Percentiles rank a stretch among this genome's conserved stretches.
Conservation (phyloP, 73 alveolate genomes). For the Stentor roeselii region DNA sequence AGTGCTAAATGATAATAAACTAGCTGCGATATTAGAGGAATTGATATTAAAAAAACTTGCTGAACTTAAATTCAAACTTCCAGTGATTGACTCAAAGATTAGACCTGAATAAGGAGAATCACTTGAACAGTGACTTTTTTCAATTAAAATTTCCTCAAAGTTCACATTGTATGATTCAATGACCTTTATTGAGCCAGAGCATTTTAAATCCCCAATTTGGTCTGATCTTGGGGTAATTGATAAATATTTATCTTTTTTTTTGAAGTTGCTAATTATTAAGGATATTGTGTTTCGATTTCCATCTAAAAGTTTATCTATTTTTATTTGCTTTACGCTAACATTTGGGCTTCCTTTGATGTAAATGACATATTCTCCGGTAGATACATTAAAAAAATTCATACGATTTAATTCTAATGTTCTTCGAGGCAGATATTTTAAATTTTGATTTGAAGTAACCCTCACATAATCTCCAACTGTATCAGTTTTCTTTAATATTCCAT, state of each 20-base stretch:
- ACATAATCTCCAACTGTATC: background rate
- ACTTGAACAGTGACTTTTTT: no score
- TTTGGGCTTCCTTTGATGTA: background rate
- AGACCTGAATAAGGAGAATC: no score
- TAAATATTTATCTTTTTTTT: background rate
- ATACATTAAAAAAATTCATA: background rate
- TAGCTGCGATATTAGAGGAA: no score
- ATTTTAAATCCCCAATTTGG: no score
- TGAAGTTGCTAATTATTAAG: background rate
- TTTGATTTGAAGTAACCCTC: background rate
- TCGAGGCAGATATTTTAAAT: background rate
- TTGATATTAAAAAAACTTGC: no score
- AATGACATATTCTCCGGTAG: background rate
- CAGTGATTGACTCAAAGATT: no score
- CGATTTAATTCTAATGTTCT: no score
- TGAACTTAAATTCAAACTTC: no score
- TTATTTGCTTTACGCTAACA: background rate
- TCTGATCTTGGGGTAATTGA: background rate
- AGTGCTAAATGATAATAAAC: no score
- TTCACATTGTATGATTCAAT: no score
- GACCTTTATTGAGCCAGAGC: no score
- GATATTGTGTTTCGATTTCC: background rate
- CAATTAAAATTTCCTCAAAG: no score
- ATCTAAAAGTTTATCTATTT: background rate
- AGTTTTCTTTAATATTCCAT: background rate